phyloP scores from a whole-genome alignment of 179 eudicot genomes.

The Pouteria campechiana region DNA sequence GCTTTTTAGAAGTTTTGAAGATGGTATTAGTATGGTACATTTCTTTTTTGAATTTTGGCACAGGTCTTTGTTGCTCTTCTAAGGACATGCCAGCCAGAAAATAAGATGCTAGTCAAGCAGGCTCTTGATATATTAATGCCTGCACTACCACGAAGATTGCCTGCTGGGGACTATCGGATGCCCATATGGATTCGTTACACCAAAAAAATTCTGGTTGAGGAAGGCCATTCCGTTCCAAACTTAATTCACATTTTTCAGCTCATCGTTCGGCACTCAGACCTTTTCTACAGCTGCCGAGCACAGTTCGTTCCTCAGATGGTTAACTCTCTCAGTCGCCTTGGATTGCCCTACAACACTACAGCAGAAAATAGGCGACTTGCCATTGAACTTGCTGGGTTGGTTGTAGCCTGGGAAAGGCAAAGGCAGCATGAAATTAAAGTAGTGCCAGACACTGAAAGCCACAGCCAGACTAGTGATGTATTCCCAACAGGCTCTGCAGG shows the following conservation, averaged over 20 bases:
- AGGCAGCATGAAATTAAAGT: slow-evolving; percentile 84
- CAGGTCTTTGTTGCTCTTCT: slow-evolving; percentile 99
- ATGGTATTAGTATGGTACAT: background rate
- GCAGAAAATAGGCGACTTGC: slow-evolving; percentile 97
- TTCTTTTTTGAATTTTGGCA: slow-evolving; percentile 1
- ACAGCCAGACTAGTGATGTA: slow-evolving; percentile 45
- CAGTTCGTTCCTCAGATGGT: slow-evolving; percentile 99
- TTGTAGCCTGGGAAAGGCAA: slow-evolving; percentile 96
- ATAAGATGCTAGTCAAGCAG: slow-evolving; percentile 98
- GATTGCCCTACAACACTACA: slow-evolving; percentile 86
- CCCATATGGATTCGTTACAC: slow-evolving; percentile 99
- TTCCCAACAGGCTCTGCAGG: slow-evolving; percentile 30
- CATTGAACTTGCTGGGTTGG: slow-evolving; percentile 98
- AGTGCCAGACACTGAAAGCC: slow-evolving; percentile 35
- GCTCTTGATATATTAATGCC: slow-evolving; percentile 99
- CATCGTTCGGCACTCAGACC: slow-evolving; percentile 98
- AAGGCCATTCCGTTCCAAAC: slow-evolving; percentile 97
- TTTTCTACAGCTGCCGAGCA: slow-evolving; percentile 93
- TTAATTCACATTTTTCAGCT: slow-evolving; percentile 97
- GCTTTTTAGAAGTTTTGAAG: too few relatives aligned
- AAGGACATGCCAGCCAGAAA: slow-evolving; percentile 98
- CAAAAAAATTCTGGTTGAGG: slow-evolving; percentile 94
- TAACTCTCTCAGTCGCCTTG: slow-evolving; percentile 95
- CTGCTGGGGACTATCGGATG: slow-evolving; percentile 97
- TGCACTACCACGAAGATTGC: slow-evolving; percentile 90